phyloP scores from a whole-genome alignment of 225 moss, liverwort and hornwort genomes.

The Marchantia paleacea region DNA sequence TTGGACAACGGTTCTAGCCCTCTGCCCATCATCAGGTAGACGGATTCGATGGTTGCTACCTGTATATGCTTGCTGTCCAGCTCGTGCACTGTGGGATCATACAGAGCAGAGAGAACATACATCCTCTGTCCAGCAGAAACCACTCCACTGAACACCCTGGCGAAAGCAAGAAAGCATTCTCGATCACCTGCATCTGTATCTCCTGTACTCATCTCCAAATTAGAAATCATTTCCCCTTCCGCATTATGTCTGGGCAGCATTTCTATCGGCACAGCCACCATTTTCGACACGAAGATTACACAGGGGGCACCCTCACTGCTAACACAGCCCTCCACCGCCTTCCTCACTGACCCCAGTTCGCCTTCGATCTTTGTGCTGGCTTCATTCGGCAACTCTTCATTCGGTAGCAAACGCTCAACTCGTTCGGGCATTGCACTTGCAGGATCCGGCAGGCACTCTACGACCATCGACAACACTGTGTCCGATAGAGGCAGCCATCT shows the following conservation, averaged over 20 bases:
- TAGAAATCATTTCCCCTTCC: constrained; percentile 52
- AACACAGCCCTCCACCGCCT: constrained; percentile 70
- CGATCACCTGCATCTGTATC: constrained; percentile 82
- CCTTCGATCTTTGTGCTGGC: constrained; percentile 37
- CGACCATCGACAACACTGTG: constrained; percentile 75
- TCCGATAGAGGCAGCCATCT: constrained; percentile 86
- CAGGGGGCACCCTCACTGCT: constrained; percentile 60
- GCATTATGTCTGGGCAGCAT: constrained; percentile 71
- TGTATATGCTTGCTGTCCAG: constrained; percentile 59
- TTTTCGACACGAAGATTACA: constrained; percentile 92
- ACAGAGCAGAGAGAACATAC: constrained; percentile 71
- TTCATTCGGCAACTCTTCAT: constrained; percentile 39
- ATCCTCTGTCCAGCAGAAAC: constrained; percentile 64
- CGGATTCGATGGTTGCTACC: constrained; percentile 73
- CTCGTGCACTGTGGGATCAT: constrained; percentile 66
- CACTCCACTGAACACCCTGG: constrained; percentile 87
- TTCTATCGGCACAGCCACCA: constrained; percentile 86
- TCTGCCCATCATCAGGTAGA: constrained; percentile 98
- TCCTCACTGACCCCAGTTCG: constrained; percentile 56
- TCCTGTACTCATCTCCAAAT: constrained; percentile 51
- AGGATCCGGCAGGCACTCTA: constrained; percentile 88
- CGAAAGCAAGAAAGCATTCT: constrained; percentile 97
- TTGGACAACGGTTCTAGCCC: constrained; percentile 72
- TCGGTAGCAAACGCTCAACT: constrained; percentile 73
- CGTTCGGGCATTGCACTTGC: constrained; percentile 75